A percentile compares a stretch with the other conserved stretches of the same genome.
These are phyloP conservation scores for Circinella umbellata DNA, from an alignment of 371 early-diverging fungal genomes.

Conservation along the genomic window DNA sequence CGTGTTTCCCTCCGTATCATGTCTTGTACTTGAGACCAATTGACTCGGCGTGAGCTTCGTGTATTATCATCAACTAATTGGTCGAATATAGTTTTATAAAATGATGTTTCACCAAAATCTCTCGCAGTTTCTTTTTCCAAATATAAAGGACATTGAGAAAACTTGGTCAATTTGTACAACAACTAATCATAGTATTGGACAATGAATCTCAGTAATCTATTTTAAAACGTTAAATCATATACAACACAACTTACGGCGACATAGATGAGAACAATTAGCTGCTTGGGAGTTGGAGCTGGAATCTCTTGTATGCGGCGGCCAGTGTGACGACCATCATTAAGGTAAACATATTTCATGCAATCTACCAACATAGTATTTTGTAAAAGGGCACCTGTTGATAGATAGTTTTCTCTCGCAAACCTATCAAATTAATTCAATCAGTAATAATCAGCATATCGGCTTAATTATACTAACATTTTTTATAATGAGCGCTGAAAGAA, in stretches of 20 bases:
- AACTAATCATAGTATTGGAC: not conserved
- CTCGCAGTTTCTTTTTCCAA: not conserved
- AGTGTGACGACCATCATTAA: not conserved
- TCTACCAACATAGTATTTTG: not conserved
- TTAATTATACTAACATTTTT: no score
- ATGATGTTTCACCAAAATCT: no score
- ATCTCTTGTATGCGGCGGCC: not conserved
- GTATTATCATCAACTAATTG: not conserved
- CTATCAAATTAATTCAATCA: not conserved
- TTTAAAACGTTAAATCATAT: not conserved
- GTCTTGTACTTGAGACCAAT: not conserved
- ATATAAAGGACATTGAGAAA: not conserved
- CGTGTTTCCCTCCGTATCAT: not conserved
- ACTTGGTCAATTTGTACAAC: not conserved
- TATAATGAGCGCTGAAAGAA: no score
- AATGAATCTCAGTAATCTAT: not conserved
- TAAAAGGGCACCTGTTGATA: not conserved
- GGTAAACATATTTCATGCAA: slow-evolving; percentile 2
- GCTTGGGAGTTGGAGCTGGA: not conserved
- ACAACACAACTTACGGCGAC: not conserved
- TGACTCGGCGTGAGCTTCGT: not conserved
- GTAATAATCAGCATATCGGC: no score
- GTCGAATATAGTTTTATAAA: not conserved
- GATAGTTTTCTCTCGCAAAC: not conserved
- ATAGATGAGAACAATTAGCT: not conserved